A percentile compares a stretch with the other conserved stretches of the same genome.
phyloP scores from a whole-genome alignment of 2,329 filamentous ascomycete genomes.

The Pseudogymnoascus sp. region DNA sequence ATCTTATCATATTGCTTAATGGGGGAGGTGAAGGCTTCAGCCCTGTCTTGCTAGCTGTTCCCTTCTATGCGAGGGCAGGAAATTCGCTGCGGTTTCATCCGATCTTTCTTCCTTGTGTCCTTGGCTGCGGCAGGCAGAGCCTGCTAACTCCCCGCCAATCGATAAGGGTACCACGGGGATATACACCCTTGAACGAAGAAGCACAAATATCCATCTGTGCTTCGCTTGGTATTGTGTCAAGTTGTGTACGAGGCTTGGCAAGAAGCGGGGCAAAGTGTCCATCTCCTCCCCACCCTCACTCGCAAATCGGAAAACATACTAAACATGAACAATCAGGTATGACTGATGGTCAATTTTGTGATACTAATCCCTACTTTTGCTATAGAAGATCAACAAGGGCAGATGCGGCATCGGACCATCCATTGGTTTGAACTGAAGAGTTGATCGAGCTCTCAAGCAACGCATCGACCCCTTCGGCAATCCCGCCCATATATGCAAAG shows the following conservation, averaged over 20 bases:
- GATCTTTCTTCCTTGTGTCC: slow-evolving; percentile 2
- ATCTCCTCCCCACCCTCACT: not conserved
- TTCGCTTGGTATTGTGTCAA: slow-evolving; percentile 3
- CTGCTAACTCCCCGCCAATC: not conserved
- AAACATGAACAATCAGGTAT: not conserved
- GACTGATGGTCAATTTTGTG: not conserved
- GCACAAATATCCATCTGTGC: not conserved
- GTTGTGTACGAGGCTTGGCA: slow-evolving; percentile 3
- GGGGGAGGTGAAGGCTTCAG: not conserved
- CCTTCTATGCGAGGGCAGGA: not conserved
- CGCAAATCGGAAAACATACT: not conserved
- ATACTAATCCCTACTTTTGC: not conserved
- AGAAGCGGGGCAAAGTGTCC: not conserved
- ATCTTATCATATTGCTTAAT: slow-evolving; percentile 3
- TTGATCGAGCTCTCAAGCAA: not conserved
- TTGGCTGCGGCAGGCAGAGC: not conserved
- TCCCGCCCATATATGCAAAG: not conserved
- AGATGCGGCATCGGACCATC: not conserved
- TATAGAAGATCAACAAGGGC: not conserved
- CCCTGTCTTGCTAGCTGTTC: not conserved
- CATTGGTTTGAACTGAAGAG: not conserved
- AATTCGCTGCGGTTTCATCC: not conserved
- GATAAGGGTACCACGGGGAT: not conserved
- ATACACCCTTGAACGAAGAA: not conserved
- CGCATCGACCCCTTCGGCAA: slow-evolving; percentile 1